Percentiles rank a stretch among this genome's conserved stretches.
These are phyloP conservation scores for Stemphylium vesicarium DNA, from an alignment of 2,329 filamentous ascomycete species.

Conservation along the genomic window DNA sequence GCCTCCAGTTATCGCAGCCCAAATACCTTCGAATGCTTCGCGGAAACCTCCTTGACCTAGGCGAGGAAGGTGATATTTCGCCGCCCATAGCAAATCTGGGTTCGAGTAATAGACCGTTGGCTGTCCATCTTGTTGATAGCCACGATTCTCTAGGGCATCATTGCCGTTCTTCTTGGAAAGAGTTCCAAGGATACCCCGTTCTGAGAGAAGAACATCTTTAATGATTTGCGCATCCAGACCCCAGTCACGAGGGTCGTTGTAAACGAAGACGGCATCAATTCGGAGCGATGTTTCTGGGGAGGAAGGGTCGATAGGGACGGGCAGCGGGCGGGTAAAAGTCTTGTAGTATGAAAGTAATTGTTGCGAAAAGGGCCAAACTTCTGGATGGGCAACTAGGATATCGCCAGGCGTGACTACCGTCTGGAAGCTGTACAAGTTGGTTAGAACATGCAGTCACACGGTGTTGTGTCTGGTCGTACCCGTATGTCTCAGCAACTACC, in stretches of 20 bases:
- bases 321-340: slow-evolving; percentile 63
- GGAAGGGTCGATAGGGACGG: slow-evolving; percentile 55
- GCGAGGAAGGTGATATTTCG: slow-evolving; percentile 81
- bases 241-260: slow-evolving; percentile 97
- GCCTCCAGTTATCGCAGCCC: slow-evolving; percentile 72
- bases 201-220: slow-evolving; percentile 80
- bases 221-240: slow-evolving; percentile 87
- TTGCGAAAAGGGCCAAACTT: slow-evolving; percentile 83
- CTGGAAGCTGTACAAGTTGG: slow-evolving; percentile 49
- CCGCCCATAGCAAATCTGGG: slow-evolving; percentile 87
- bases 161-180: slow-evolving; percentile 75
- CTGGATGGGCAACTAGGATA: slow-evolving; percentile 74
- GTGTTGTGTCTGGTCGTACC: slow-evolving; percentile 16
- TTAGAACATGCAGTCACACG: background rate
- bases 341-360: slow-evolving; percentile 68
- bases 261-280: slow-evolving; percentile 90
- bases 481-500: slow-evolving; percentile 69
- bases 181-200: slow-evolving; percentile 80
- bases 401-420: slow-evolving; percentile 87
- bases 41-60: slow-evolving; percentile 92
- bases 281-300: slow-evolving; percentile 65
- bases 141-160: slow-evolving; percentile 67
- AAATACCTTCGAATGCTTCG: slow-evolving; percentile 79
- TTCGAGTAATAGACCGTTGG: slow-evolving; percentile 88
- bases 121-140: slow-evolving; percentile 84